Conservation (phyloP, 2,329 filamentous ascomycete genomes). For the Aspergillus spinulosporus region DNA sequence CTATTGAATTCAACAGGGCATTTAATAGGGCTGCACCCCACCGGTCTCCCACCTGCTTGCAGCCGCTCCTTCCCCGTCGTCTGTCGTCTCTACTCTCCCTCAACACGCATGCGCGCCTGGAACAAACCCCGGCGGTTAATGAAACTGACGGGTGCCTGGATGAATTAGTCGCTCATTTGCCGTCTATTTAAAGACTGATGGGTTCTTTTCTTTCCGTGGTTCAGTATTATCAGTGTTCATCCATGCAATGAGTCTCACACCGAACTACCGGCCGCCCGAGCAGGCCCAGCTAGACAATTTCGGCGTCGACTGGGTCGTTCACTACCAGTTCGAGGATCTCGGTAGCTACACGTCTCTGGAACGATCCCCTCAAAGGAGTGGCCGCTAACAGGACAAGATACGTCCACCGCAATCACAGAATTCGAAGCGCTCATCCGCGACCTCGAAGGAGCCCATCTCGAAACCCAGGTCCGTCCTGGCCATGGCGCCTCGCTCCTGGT, state of each 20-base stretch:
- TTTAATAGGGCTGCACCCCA: too few species aligned
- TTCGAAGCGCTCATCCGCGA: constrained; percentile 77
- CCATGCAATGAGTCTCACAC: constrained; percentile 30
- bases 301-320: constrained; percentile 85
- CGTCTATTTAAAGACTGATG: background rate
- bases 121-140: too few species aligned
- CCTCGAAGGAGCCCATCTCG: constrained; percentile 75
- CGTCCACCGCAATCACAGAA: constrained; percentile 66
- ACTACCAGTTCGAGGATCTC: constrained; percentile 69
- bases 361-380: constrained; percentile 3
- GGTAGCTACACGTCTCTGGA: constrained; percentile 49
- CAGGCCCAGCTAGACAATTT: constrained; percentile 53
- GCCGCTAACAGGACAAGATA: constrained; percentile 51
- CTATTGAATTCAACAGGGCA: too few species aligned
- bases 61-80: too few species aligned
- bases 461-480: constrained; percentile 82
- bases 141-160: too few species aligned
- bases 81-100: too few species aligned
- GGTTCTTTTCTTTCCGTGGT: background rate
- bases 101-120: too few species aligned
- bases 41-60: too few species aligned
- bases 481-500: constrained; percentile 73
- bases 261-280: constrained; percentile 21
- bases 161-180: background rate
- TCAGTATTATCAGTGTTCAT: background rate